Evolutionary conservation across 2,329 filamentous ascomycete species (phyloP).

Genomic region (Hypomyces perniciosus): DNA sequence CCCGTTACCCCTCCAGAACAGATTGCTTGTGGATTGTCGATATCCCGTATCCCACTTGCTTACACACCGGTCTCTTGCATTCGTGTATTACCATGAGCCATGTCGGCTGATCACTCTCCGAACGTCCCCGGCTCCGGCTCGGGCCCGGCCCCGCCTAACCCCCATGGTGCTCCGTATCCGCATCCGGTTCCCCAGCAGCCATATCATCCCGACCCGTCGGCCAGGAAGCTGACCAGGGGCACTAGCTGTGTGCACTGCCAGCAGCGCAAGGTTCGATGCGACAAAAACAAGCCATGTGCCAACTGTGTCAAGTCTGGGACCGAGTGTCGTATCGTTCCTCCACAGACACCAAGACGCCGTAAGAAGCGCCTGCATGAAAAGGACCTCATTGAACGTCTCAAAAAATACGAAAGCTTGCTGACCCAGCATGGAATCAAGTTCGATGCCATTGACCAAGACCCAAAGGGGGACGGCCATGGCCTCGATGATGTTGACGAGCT

Average conservation of each 20-base stretch:
- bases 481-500: slow-evolving; percentile 51
- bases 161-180: neutral
- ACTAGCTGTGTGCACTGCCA: slow-evolving; percentile 68
- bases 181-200: slow-evolving; percentile 16
- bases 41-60: too few species aligned
- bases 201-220: slow-evolving; percentile 32
- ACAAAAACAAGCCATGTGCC: slow-evolving; percentile 65
- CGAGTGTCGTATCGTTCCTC: slow-evolving; percentile 55
- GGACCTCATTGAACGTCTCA: slow-evolving; percentile 63
- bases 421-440: slow-evolving; percentile 62
- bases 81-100: neutral
- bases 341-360: slow-evolving; percentile 50
- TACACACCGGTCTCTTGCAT: too few species aligned
- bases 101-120: slow-evolving; percentile 5
- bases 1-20: too few species aligned
- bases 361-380: slow-evolving; percentile 63
- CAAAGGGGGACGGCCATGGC: slow-evolving; percentile 23
- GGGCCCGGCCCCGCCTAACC: slow-evolving; percentile 16
- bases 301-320: slow-evolving; percentile 59
- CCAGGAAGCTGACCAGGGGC: slow-evolving; percentile 51
- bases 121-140: slow-evolving; percentile 2
- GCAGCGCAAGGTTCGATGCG: slow-evolving; percentile 69
- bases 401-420: slow-evolving; percentile 61
- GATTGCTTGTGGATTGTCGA: too few species aligned
- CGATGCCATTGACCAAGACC: slow-evolving; percentile 54